Conservation (phyloP, 1,284 basidiomycete genomes). For the Cutaneotrichosporon cutaneum region DNA sequence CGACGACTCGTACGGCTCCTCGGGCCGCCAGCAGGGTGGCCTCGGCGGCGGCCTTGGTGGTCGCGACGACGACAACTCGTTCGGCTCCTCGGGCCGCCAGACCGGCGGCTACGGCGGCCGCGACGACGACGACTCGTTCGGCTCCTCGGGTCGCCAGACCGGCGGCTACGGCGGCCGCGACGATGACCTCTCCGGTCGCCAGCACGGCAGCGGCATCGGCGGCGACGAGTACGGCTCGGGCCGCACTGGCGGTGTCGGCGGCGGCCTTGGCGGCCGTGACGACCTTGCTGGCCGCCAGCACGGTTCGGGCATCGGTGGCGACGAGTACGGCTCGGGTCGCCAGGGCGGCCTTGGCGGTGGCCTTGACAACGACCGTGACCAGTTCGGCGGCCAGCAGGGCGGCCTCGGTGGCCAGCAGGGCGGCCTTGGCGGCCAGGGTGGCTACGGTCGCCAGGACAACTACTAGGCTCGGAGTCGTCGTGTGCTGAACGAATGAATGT, state of each 20-base stretch:
- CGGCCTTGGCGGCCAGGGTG: conserved; percentile 1
- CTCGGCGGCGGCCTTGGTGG: conserved; percentile 3
- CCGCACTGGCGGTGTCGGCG: neutral
- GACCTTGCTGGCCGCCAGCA: too few relatives aligned
- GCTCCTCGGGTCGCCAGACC: conserved; percentile 7
- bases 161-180: conserved; percentile 8
- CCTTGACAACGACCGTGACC: too few relatives aligned
- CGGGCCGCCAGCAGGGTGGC: too few relatives aligned
- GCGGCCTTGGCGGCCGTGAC: too few relatives aligned
- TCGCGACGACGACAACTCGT: conserved; percentile 10
- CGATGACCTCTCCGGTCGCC: too few relatives aligned
- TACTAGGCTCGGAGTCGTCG: too few relatives aligned
- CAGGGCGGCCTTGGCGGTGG: neutral
- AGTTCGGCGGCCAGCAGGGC: too few relatives aligned
- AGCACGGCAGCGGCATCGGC: conserved; percentile 5
- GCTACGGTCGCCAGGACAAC: conserved; percentile 3
- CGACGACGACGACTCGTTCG: conserved; percentile 8
- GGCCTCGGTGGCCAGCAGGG: conserved; percentile 1
- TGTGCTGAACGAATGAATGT: too few relatives aligned
- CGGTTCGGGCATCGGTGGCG: conserved; percentile 5
- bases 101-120: neutral
- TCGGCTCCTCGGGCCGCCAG: conserved; percentile 3
- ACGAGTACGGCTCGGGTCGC: conserved; percentile 11
- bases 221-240: conserved; percentile 12
- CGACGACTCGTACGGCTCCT: conserved; percentile 12